These are phyloP conservation scores for Eremothecium cymbalariae DNA, from an alignment of 1,139 yeast genomes.

Conservation along the genomic window DNA sequence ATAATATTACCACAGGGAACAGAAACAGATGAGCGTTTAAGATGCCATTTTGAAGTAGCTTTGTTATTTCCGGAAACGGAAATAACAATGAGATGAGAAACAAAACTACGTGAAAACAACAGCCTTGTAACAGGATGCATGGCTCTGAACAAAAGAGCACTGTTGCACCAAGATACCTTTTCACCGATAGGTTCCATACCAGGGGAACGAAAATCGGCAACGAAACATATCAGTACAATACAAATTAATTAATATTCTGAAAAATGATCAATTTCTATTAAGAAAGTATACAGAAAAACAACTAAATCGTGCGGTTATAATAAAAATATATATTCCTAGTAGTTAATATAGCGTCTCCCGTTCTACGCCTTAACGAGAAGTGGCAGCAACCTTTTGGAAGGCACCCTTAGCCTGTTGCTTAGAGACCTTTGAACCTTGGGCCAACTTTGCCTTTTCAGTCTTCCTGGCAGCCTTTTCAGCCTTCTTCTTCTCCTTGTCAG, in stretches of 20 bases:
- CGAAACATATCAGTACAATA: no score
- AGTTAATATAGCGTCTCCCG: constrained; percentile 10
- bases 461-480: constrained; percentile 89
- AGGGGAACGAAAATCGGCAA: no score
- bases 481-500: constrained; percentile 95
- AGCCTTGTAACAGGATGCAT: no score
- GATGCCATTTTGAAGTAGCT: background rate
- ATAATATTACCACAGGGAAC: no score
- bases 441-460: constrained; percentile 85
- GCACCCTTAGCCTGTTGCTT: constrained; percentile 90
- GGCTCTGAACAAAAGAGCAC: no score
- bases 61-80: constrained; percentile 6
- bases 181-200: no score
- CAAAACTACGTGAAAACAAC: no score
- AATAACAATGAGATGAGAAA: no score
- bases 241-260: no score
- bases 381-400: constrained; percentile 92
- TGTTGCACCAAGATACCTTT: no score
- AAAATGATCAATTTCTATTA: no score
- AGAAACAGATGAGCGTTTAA: no score
- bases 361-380: constrained; percentile 68
- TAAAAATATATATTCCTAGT: constrained; percentile 15
- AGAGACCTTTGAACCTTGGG: constrained; percentile 61
- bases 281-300: constrained; percentile 11
- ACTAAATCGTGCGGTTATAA: constrained; percentile 8